Evolutionary conservation across 2,329 filamentous ascomycete species (phyloP), one percentile per base, ranked within the genome.

Genomic region (Cordyceps farinosa): DNA sequence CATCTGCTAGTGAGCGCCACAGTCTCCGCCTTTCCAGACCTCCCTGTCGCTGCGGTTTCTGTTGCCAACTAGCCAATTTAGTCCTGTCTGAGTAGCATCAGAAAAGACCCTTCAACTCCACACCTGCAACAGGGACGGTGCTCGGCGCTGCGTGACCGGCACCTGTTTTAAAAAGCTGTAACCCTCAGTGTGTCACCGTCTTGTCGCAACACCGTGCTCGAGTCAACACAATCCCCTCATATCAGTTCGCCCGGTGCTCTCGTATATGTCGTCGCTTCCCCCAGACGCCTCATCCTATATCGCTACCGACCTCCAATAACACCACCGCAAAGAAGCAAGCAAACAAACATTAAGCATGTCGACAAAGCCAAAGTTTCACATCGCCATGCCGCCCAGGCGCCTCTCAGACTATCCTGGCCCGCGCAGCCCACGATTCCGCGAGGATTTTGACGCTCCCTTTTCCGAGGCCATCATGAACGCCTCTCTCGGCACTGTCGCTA

Each of bases 391-490:
- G 38, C 60, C 60, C 9, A 38, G 47, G 36, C 53, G 52, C 27
- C 42, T 61, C n/a, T 57, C 58, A 30, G 53, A 65, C 67, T 36
- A 64, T 61, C 47, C 44, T 59, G 45, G 47, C 38, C 59, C 59
- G n/a, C 58, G 63, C 38, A 73, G 69, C 55, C 75, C 75, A 15
- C 72, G 74, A 38, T 77, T 77, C 65, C 71, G 64, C 64, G 75
- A 77, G 65, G 73, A 77, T 61, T 77, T 77, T 63, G 71, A 77
- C 64, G 75, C 75, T 2, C 75, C 75, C 17, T 76, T 77, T 65
- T 76, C 72, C 42, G 71, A 73, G 65, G 71, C 70, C 8, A 68
- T 77, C 36, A 65, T 75, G 65, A 73, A 75, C 59, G 69, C 71
- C 51, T 73, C 72, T 1, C 67, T 66, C 38, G 71, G 70, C 22